These are phyloP conservation scores for Rhodotorula sp. DNA, from an alignment of 1,284 basidiomycete species.

Conservation along the genomic window DNA sequence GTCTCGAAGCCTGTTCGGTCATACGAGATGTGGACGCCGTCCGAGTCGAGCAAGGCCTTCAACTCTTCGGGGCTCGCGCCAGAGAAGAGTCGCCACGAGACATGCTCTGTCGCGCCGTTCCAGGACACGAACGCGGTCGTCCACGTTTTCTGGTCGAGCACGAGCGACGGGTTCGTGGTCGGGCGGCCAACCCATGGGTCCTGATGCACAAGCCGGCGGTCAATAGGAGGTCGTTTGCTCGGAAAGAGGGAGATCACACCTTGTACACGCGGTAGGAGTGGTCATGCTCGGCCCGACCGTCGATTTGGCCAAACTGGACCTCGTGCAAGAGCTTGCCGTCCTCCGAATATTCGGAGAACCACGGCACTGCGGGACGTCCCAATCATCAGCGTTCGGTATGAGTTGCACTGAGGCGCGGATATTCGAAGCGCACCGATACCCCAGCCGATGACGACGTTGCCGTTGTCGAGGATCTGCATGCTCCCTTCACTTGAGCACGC, in stretches of 20 bases:
- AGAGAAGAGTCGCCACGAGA: slow-evolving; percentile 26
- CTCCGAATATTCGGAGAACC: slow-evolving; percentile 36
- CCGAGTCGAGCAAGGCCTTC: neutral
- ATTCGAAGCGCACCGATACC: neutral
- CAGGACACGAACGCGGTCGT: slow-evolving; percentile 39
- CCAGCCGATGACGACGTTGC: slow-evolving; percentile 20
- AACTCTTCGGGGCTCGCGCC: neutral
- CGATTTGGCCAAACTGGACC: slow-evolving; percentile 44
- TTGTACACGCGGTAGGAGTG: slow-evolving; percentile 45
- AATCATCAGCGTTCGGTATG: neutral
- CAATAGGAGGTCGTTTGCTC: too few species aligned
- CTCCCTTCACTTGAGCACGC: slow-evolving; percentile 44
- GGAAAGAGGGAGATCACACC: neutral
- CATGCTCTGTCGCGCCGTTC: slow-evolving; percentile 48
- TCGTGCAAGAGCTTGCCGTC: slow-evolving; percentile 43
- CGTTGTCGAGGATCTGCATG: slow-evolving; percentile 35
- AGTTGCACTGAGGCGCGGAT: too few species aligned
- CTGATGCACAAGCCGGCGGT: neutral
- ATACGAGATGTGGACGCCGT: neutral
- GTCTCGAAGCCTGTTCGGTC: slow-evolving; percentile 24
- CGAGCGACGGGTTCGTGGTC: slow-evolving; percentile 37
- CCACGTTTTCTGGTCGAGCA: slow-evolving; percentile 4
- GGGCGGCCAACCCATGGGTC: slow-evolving; percentile 44
- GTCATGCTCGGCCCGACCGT: slow-evolving; percentile 17
- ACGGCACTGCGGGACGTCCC: neutral